Conservation (phyloP, 805 yeast species). For the Saccharomycopsis sp. region DNA sequence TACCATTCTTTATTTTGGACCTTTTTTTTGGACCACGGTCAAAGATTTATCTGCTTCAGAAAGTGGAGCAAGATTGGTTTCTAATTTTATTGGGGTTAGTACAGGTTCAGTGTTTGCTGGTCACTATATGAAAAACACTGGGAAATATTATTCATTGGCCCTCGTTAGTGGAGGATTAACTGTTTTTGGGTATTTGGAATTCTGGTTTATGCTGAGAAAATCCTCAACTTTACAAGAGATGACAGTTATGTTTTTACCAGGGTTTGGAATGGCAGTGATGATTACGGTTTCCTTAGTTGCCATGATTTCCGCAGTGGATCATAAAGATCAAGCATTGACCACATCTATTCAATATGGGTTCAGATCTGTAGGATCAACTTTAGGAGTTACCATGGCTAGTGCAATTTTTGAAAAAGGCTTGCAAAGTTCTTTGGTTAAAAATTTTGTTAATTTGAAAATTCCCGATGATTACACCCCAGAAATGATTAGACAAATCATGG, state of each 20-base stretch:
- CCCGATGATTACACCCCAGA: constrained; percentile 28
- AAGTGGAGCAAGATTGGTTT: constrained; percentile 43
- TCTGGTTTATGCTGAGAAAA: constrained; percentile 21
- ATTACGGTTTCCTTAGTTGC: constrained; percentile 67
- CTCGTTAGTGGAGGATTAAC: constrained; percentile 32
- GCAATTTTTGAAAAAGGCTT: constrained; percentile 52
- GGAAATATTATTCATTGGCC: constrained; percentile 45
- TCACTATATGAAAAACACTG: constrained; percentile 53
- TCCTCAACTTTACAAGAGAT: constrained; percentile 30
- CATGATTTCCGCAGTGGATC: constrained; percentile 64
- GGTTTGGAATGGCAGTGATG: constrained; percentile 56
- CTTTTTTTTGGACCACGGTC: constrained; percentile 54
- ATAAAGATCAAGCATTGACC: constrained; percentile 66
- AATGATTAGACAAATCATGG: constrained; percentile 31
- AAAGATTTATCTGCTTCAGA: constrained; percentile 41
- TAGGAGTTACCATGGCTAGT: constrained; percentile 65
- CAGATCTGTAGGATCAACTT: constrained; percentile 77
- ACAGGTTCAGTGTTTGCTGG: constrained; percentile 62
- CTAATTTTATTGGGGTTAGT: constrained; percentile 60
- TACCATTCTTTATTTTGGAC: constrained; percentile 57
- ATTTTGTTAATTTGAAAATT: constrained; percentile 16
- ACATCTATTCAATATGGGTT: constrained; percentile 87
- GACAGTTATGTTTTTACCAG: constrained; percentile 39
- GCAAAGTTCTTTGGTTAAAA: constrained; percentile 5
- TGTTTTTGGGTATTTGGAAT: constrained; percentile 35